A percentile compares a stretch with the other conserved stretches of the same genome.
These are phyloP conservation scores for Boechera stricta DNA, from an alignment of 345 rosid species.

Conservation along the genomic window DNA sequence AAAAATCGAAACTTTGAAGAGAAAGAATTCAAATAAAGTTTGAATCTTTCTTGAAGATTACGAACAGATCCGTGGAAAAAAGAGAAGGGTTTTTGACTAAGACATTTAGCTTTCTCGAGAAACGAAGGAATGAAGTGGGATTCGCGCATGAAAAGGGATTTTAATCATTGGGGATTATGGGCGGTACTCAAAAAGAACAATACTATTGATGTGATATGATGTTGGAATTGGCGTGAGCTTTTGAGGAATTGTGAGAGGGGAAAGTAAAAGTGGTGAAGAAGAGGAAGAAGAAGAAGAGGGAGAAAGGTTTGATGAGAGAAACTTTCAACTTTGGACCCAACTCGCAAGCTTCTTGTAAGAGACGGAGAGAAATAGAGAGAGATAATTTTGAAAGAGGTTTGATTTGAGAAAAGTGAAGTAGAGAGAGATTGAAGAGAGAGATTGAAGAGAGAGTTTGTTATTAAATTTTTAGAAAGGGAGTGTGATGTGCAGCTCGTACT, in stretches of 20 bases:
- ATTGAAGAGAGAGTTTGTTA: slow-evolving; percentile 13
- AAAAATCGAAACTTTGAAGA: slow-evolving; percentile 34
- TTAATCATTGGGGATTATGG: slow-evolving; percentile 42
- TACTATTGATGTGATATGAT: slow-evolving; percentile 38
- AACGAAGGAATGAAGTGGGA: slow-evolving; percentile 37
- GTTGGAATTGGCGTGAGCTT: slow-evolving; percentile 10
- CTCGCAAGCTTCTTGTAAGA: slow-evolving; percentile 32
- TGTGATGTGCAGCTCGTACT: slow-evolving; percentile 39
- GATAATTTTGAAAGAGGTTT: slow-evolving; percentile 36
- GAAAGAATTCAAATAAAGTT: slow-evolving; percentile 22
- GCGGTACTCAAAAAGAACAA: slow-evolving; percentile 24
- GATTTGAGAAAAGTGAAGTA: slow-evolving; percentile 26
- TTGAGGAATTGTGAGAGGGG: slow-evolving; percentile 25
- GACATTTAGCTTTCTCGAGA: slow-evolving; percentile 26
- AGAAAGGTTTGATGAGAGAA: slow-evolving; percentile 8
- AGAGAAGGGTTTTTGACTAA: slow-evolving; percentile 1
- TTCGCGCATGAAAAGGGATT: slow-evolving; percentile 42
- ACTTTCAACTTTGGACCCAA: slow-evolving; percentile 31
- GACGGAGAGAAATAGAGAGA: slow-evolving; percentile 26
- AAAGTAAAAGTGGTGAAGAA: slow-evolving; percentile 29
- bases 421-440: slow-evolving; percentile 25
- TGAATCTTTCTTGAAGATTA: slow-evolving; percentile 5
- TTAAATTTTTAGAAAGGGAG: slow-evolving; percentile 21
- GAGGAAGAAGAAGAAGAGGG: slow-evolving; percentile 24
- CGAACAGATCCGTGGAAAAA: slow-evolving; percentile 33